Conservation (phyloP, 371 early-diverging fungal species). For the Haplosporangium sp. region DNA sequence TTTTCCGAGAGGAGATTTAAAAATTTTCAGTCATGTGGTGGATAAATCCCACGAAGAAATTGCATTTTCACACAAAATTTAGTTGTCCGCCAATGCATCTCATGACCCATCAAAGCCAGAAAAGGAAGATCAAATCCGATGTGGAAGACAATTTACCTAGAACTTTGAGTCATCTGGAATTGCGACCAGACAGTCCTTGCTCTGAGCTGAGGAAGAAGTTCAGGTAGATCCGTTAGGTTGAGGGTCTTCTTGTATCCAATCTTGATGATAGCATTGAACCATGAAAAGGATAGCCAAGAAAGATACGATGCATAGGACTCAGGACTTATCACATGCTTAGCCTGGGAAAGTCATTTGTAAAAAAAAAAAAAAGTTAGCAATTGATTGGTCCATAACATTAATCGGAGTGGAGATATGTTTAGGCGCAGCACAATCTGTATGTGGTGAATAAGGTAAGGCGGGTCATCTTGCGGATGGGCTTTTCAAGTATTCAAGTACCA, state of each 20-base stretch:
- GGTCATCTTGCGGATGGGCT: neutral
- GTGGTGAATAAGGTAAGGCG: neutral
- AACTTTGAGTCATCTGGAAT: slow-evolving; percentile 38
- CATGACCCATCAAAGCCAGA: slow-evolving; percentile 1
- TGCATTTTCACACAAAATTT: neutral
- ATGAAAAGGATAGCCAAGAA: slow-evolving; percentile 54
- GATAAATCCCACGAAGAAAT: slow-evolving; percentile 1
- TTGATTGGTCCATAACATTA: neutral
- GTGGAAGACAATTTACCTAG: slow-evolving; percentile 18
- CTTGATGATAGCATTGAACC: slow-evolving; percentile 52
- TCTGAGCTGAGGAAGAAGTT: slow-evolving; percentile 46
- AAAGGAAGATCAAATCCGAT: slow-evolving; percentile 24
- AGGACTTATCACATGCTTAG: slow-evolving; percentile 43
- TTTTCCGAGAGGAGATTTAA: slow-evolving; percentile 3
- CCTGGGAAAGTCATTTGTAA: slow-evolving; percentile 12
- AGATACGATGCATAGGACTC: slow-evolving; percentile 48
- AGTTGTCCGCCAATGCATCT: neutral
- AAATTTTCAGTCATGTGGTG: neutral
- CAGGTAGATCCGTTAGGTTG: slow-evolving; percentile 44
- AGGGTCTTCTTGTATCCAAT: slow-evolving; percentile 54
- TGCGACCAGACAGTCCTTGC: slow-evolving; percentile 50
- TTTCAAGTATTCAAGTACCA: neutral
- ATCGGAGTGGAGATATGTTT: neutral
- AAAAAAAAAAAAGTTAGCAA: neutral
- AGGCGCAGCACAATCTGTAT: neutral